A percentile compares a stretch with the other conserved stretches of the same genome.
These are phyloP conservation scores for Epithele typhae DNA, from an alignment of 768 basidiomycete species.

Conservation along the genomic window DNA sequence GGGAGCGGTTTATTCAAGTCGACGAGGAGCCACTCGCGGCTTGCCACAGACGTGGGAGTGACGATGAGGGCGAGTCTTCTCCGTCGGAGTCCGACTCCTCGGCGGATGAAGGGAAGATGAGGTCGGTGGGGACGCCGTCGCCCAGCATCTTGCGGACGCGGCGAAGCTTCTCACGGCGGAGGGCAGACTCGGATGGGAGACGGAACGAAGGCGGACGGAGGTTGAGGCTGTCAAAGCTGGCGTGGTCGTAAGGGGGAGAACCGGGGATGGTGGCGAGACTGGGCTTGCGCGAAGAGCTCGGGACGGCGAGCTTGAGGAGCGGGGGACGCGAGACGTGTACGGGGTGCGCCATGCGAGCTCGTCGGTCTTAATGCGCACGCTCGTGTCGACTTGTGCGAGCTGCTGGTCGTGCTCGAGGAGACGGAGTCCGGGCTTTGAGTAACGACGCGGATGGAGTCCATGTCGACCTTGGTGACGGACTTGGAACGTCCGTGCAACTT, in stretches of 20 bases:
- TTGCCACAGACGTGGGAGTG: constrained; percentile 7
- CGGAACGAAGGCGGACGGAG: constrained; percentile 25
- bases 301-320: constrained; percentile 15
- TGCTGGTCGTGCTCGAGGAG: constrained; percentile 6
- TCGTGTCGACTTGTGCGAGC: constrained; percentile 10
- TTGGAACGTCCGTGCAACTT: constrained; percentile 9
- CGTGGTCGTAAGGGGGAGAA: constrained; percentile 10
- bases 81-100: constrained; percentile 13
- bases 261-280: constrained; percentile 15
- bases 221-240: neutral
- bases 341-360: constrained; percentile 19
- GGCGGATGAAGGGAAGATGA: constrained; percentile 46
- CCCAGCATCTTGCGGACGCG: constrained; percentile 58
- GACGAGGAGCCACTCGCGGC: constrained; percentile 13
- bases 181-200: constrained; percentile 36
- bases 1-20: constrained; percentile 10
- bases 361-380: constrained; percentile 1
- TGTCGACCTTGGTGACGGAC: constrained; percentile 11
- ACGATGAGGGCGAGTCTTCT: constrained; percentile 11
- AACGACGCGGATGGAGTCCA: constrained; percentile 2
- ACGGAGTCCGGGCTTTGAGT: constrained; percentile 14
- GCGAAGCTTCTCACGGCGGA: constrained; percentile 59
- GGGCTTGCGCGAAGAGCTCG: constrained; percentile 7
- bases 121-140: constrained; percentile 53
- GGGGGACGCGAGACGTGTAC: constrained; percentile 18